Base-by-base conservation (phyloP, 2,329 filamentous ascomycete species). In the Colletotrichum sp. region DNA sequence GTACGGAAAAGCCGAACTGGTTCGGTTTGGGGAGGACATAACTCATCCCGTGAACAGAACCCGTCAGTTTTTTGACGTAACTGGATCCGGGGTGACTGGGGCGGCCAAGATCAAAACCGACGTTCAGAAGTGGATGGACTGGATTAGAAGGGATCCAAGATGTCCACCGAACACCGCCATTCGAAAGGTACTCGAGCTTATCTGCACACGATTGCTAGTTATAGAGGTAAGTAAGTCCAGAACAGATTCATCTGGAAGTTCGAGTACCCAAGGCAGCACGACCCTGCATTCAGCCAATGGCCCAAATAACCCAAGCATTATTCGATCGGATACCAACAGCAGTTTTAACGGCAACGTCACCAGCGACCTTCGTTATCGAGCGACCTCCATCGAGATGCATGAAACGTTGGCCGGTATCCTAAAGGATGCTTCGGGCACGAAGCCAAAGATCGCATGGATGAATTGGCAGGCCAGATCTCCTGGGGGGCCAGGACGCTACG, bases 1-100 rank as follows among this genome's bases (percentile, higher is more conserved):
- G 0, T 80, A 80, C 2, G 81, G 81, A 28, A 39, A 39, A 1
- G 4, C 36, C 36, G 36, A 18, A 0, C 4, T 39, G 36, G 2
- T 39, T 39, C 36, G 36, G 0, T 39, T 39, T 18, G 36, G 36
- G 0, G 36, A 39, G 0, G 36, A 39, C 36, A 39, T 39, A 39
- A 2, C 13, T n/a, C 39, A 34, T 34, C 32, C 32, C 32, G 32
- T 34, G 32, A 4, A 44, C 39, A 0, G 39, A 10, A 44, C 16
- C 16, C 39, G 39, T 39, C 36, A 71, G 32, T 34, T 34, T 1
- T 34, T 34, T 1, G 32, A 34, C 7, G 32, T 34, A 4, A 1
- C 1, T 0, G 32, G 32, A 34, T 34, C 32, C 1, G 32, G 32
- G 1, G 39, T 44, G 5, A 12, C 8, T 6, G 60, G 60, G 5